Base-by-base conservation (phyloP, 2,329 filamentous ascomycete genomes). In the Metarhizium brunneum region DNA sequence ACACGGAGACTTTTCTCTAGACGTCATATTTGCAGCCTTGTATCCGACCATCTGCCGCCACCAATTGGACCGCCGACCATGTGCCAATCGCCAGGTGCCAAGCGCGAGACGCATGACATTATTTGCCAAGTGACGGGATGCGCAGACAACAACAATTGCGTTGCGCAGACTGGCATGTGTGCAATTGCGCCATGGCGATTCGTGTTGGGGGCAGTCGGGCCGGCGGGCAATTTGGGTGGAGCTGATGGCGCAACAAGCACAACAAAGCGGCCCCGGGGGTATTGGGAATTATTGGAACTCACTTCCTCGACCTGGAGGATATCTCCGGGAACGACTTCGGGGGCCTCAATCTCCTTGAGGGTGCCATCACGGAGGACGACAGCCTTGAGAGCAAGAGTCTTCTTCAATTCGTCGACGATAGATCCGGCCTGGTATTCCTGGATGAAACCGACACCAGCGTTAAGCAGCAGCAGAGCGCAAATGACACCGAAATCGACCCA, bases 401-500 rank as follows among this genome's bases (percentile, higher is more conserved):
- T 92, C 79, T 95, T 95, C 66, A 95, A 75, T 70, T 94, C 89
- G 51, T 92, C 89, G 73, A 95, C 90, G 61, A 95, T 94, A 55
- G 87, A 92, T 69, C 88, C 90, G 59, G 90, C 90, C 73, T 95
- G 89, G 73, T 81, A 95, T 75, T 95, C 90, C 71, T 95, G 90
- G 58, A 92, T 77, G 73, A 95, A 95, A 74, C 90, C 90, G 60
- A 95, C 90, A 61, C 74, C 76, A 47, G 90, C 90, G 76, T 95
- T 95, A 61, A 95, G 86, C 62, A 95, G 70, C 10, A 95, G 81
- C 52, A 95, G 79, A 67, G 76, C 90, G 71, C 87, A 90, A 63
- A 95, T 95, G 67, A 95, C 90, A 79, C 89, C 90, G 67, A 95
- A 92, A 76, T 95, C 90, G 61, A 95, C 87, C 90, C 90, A 95